Evolutionary conservation across 1,139 yeast genomes (phyloP), one percentile per base, ranked within the genome.

Genomic region (Kurtzmaniella quercitrusa): DNA sequence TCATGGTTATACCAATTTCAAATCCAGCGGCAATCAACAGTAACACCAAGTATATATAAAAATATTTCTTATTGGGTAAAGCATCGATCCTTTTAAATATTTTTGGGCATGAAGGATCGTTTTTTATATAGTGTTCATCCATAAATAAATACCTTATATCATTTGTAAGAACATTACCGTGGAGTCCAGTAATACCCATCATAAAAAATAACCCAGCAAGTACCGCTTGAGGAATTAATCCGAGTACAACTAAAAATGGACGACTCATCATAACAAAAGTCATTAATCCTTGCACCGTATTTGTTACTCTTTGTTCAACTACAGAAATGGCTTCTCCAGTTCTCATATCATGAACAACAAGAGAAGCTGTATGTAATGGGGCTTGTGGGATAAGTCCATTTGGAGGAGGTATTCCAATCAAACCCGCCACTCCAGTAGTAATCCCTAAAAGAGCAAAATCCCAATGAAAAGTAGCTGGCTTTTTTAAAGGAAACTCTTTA

Each of bases 371-470:
- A 56, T 93, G 98, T 38, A 93, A 62, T 0, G 98, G 98, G 0
- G 98, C 98, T 61, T 93, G 98, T 0, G 98, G 98, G 37, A 93
- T 91, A 34, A 93, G 69, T 0, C 98, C 98, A 63, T 93, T 93
- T 0, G 98, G 98, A 2, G 97, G 90, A 0, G 98, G 98, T 1
- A 93, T 73, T 0, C 98, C 98, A 11, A 93, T 58, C 1, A 91
- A 63, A 0, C 98, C 98, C 2, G 96, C 74, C 2, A 91, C 60
- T 0, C 96, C 95, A 0, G 98, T 93, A 4, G 93, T 85, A 11
- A 88, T 57, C 0, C 98, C 98, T 31, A 93, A 69, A 29, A 93
- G 66, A 38, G 86, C 77, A 58, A 91, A 86, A 63, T 93, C 98
- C 83, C 93, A 93, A 63, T 93, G 98, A 63, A 93, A 93, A 0